Evolutionary conservation across 176 grass and related monocot genomes (phyloP), one percentile per base, ranked within the genome.

Genomic region (Urochloa ruziziensis): DNA sequence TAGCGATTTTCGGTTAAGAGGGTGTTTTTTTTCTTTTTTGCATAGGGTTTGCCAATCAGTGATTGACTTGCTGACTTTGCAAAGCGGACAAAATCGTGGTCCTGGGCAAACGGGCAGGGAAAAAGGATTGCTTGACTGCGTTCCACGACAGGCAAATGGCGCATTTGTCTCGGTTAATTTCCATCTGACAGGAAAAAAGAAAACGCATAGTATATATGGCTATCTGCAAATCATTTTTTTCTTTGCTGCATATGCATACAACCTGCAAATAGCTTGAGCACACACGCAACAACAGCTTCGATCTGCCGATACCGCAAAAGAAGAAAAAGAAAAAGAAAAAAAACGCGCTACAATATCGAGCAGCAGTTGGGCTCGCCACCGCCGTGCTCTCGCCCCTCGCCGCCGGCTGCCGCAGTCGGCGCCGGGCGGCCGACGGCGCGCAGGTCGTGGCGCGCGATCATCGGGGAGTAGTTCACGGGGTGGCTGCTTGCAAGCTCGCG

Each of bases 371-470:
- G 75, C 25, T 15, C 37, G 62, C 39, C 58, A 0, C 57, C 15
- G 25, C 16, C 75, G 57, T 14, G 57, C 25, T 61, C 35, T 25
- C 74, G 74, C 36, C 67, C 13, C 24, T 12, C 7, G 56, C n/a
- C n/a, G 9, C 23, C 53, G 2, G 1, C 6, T 4, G 12, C n/a
- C 12, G 67, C 67, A 39, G 12, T n/a, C 42, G 42, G 11, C 10
- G 24, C 10, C 37, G 10, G 23, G 23, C 35, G n/a, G 7, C 14
- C 53, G 12, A 5, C 52, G 74, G n/a, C 54, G 35, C 56, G n/a
- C 54, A 29, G 10, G 75, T 78, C 75, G 39, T 78, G 75, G 25
- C 75, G 57, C 16, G 57, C 75, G 75, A 78, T 78, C 75, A 78
- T 78, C 39, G 57, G 75, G 0, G 75, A 78, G 57, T 78, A 78